Evolutionary conservation across 352 stramenopile species (phyloP).

Genomic region (Sclerospora graminicola): DNA sequence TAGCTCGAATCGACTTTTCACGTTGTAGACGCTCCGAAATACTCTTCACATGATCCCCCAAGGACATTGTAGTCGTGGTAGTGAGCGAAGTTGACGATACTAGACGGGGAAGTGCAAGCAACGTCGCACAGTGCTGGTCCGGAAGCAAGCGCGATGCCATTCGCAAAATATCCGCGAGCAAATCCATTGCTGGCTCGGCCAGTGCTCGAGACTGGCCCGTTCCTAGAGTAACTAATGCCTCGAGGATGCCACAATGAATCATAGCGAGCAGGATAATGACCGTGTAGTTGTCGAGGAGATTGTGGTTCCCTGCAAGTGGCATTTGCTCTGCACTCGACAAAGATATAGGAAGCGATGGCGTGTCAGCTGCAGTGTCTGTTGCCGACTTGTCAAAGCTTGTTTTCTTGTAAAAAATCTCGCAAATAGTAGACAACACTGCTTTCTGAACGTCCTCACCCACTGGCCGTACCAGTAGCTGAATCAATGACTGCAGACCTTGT

Average conservation of each 20-base stretch:
- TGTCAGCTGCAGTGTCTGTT: conserved; percentile 25
- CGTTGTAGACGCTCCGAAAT: conserved; percentile 64
- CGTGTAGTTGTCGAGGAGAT: conserved; percentile 84
- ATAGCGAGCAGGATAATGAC: conserved; percentile 79
- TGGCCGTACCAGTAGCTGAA: conserved; percentile 79
- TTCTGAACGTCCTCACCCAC: conserved; percentile 86
- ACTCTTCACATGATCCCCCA: conserved; percentile 63
- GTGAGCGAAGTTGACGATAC: conserved; percentile 74
- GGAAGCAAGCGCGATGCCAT: conserved; percentile 78
- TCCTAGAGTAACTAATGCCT: conserved; percentile 76
- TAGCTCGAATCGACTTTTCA: conserved; percentile 79
- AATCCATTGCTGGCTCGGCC: conserved; percentile 74
- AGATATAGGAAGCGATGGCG: conserved; percentile 52
- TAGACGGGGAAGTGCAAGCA: conserved; percentile 67
- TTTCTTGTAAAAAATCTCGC: conserved; percentile 85
- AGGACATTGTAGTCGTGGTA: conserved; percentile 53
- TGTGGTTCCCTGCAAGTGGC: conserved; percentile 53
- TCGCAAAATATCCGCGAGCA: conserved; percentile 73
- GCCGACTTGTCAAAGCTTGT: conserved; percentile 67
- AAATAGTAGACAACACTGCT: conserved; percentile 79
- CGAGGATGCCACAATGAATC: conserved; percentile 77
- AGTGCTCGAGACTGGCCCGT: conserved; percentile 60
- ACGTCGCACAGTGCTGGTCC: conserved; percentile 71
- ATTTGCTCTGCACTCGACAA: conserved; percentile 59
- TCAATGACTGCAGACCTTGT: conserved; percentile 75